Base-by-base conservation (phyloP, 441 rosid species). In the Populus hybrid region DNA sequence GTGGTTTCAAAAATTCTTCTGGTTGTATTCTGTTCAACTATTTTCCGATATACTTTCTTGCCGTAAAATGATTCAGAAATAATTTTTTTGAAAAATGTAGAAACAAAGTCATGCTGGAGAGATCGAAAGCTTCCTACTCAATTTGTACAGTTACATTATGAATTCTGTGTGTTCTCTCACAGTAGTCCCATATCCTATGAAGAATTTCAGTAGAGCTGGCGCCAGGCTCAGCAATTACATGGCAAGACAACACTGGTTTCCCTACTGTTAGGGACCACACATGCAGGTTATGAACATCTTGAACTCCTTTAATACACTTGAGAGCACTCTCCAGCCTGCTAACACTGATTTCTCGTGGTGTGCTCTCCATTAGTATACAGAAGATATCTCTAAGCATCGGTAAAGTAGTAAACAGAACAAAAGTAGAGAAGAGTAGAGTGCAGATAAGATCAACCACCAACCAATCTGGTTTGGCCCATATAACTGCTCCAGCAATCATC, bases 131-230 rank as follows among this genome's bases (percentile, higher is more conserved):
- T 71, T 0, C 73, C 59, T 83, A 76, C 87, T 92, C 95, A 79
- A 92, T 88, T 73, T 94, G 93, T n/a, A 94, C 69, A 0, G 97
- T 91, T 76, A 92, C 87, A 85, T 88, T 95, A 63, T 78, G 81
- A 82, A 94, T 88, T 79, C 87, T 84, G 73, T 81, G 79, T 26
- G 74, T 82, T 75, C 81, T 85, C 74, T 82, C 83, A 76, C 95
- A 94, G 82, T 85, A 88, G 38, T 85, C 85, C 82, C 83, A 86
- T 57, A 94, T 85, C 81, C 81, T 75, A 21, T 71, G 2, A 42
- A 94, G 78, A 28, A 94, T 76, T 61, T 89, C 87, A 67, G 78
- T 42, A 59, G 84, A 77, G 80, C 83, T 87, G 69, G 81, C 87
- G 70, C 83, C 90, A 0, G 91, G 78, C 59, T 89, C 88, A 7